Percentiles rank a stretch among this genome's conserved stretches.
These are phyloP conservation scores for Triangularia setosa DNA, from an alignment of 2,329 filamentous ascomycete species.

Conservation along the genomic window DNA sequence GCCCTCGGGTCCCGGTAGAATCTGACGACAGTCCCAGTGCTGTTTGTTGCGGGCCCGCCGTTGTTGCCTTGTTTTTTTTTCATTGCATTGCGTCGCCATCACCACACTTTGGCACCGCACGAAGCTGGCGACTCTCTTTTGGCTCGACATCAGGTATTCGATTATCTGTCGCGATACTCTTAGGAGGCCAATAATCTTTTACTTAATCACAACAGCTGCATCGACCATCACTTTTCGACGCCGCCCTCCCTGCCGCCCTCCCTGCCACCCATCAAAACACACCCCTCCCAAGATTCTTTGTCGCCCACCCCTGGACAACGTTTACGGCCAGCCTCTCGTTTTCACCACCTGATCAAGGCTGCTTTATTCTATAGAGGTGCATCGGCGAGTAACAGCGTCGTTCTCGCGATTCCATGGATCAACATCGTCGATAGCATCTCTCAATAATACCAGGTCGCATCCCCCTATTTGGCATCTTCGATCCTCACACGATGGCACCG, in stretches of 20 bases:
- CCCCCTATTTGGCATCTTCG: conserved; percentile 15
- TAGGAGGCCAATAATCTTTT: conserved; percentile 9
- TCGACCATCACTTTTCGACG: conserved; percentile 19
- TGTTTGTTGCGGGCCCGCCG: conserved; percentile 17
- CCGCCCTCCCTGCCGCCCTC: background rate
- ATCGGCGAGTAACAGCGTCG: background rate
- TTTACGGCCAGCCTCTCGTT: background rate
- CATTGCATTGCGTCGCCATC: conserved; percentile 2
- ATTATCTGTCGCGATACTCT: background rate
- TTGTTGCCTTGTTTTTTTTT: conserved; percentile 20
- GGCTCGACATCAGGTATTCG: background rate
- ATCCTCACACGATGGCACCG: conserved; percentile 45
- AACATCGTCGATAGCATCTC: conserved; percentile 23
- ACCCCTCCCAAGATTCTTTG: conserved; percentile 6
- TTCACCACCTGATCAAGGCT: background rate
- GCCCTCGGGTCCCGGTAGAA: background rate
- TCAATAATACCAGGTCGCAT: conserved; percentile 19
- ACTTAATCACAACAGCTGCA: conserved; percentile 25
- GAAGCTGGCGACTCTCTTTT: background rate
- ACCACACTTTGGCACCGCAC: background rate
- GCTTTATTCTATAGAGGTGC: conserved; percentile 9
- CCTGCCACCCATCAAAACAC: background rate
- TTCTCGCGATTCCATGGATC: conserved; percentile 33
- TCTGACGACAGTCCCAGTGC: conserved; percentile 16
- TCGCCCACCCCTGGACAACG: background rate